Evolutionary conservation across 306 rosid genomes (phyloP), one percentile per base, ranked within the genome.

Genomic region (Acacia confusa): DNA sequence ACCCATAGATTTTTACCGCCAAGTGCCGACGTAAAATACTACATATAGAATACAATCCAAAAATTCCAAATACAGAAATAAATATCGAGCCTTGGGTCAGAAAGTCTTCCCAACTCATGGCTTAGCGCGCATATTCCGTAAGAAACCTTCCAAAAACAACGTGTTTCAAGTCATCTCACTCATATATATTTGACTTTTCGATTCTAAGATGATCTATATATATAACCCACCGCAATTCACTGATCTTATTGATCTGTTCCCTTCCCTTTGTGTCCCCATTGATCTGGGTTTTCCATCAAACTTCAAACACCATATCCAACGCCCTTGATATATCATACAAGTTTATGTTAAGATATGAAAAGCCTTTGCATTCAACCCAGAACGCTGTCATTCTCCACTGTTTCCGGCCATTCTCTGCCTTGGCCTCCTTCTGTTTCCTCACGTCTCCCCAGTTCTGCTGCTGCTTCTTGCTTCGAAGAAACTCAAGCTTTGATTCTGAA

Each of bases 401-500:
- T 6, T 44, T 74, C 68, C 36, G 61, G 60, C 34, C 89, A 17
- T 83, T 85, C 27, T 86, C 82, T 6, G 45, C 83, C 87, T 30
- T 4, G 81, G 38, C 4, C 17, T 20, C 73, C 50, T 11, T 84
- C 82, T 53, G 45, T 75, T 10, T 36, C 83, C 25, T 78, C 84
- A 1, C 80, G 20, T 44, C 17, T 16, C 16, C 3, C 4, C 40
- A 36, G 7, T 36, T 36, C 40, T 44, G 13, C 16, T 44, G 48
- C 48, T 0, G 90, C 87, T 0, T 17, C 86, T 2, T 40, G 61
- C 47, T 27, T 88, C 28, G 91, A 80, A 4, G 86, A 85, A 47
- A 93, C 94, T 2, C 89, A 82, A 1, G 72, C 77, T 0, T 27
- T 87, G 57, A 76, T 94, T 9, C 77, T 61, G 74, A 94, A 94